These are phyloP conservation scores for Marasmius tenuissimus DNA, from an alignment of 1,284 basidiomycete genomes.

Conservation along the genomic window DNA sequence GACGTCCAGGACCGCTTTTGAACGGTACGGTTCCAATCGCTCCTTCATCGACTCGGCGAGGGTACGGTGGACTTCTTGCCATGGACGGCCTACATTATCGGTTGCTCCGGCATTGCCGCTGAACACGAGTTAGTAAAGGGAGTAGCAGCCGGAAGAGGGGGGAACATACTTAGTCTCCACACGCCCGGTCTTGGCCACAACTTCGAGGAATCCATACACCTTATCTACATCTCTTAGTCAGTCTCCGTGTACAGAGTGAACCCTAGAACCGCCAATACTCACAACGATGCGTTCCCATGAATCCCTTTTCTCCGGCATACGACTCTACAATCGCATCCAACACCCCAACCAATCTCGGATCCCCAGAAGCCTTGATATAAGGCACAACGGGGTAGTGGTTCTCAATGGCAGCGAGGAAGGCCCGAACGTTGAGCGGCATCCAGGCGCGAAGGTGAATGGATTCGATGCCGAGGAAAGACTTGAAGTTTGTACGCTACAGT, in stretches of 20 bases:
- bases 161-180: slow-evolving; percentile 12
- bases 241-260: neutral
- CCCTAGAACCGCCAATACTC: neutral
- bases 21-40: slow-evolving; percentile 11
- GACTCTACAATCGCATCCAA: slow-evolving; percentile 13
- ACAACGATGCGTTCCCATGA: slow-evolving; percentile 14
- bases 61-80: slow-evolving; percentile 14
- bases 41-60: slow-evolving; percentile 15
- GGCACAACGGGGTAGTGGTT: slow-evolving; percentile 9
- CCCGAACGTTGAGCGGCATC: slow-evolving; percentile 13
- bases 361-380: slow-evolving; percentile 9
- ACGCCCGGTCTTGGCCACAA: slow-evolving; percentile 14
- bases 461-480: slow-evolving; percentile 13
- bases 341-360: slow-evolving; percentile 7
- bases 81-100: slow-evolving; percentile 10
- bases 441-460: slow-evolving; percentile 13
- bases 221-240: slow-evolving; percentile 4
- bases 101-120: slow-evolving; percentile 11
- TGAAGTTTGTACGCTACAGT: slow-evolving; percentile 6
- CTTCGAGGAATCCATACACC: slow-evolving; percentile 14
- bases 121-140: neutral
- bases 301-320: slow-evolving; percentile 13
- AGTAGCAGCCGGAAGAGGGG: neutral
- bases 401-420: slow-evolving; percentile 13
- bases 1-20: slow-evolving; percentile 4